Conservation (phyloP, 2,329 filamentous ascomycete genomes). For the Verticillium klebahnii region DNA sequence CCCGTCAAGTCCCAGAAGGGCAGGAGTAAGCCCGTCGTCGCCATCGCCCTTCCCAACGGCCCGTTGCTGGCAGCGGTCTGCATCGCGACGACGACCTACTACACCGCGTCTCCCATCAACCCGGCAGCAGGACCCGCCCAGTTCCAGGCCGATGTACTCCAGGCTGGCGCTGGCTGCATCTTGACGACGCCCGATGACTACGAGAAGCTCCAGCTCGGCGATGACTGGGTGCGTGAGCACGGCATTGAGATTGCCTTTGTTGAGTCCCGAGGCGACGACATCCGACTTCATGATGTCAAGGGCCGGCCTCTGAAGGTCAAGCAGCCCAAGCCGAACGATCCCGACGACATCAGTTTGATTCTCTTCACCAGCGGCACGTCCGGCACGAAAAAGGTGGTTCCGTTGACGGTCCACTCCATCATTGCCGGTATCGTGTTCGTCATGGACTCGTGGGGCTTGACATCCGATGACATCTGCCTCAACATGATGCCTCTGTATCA, state of each 20-base stretch:
- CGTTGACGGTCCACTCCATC: slow-evolving; percentile 45
- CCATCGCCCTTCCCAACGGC: slow-evolving; percentile 49
- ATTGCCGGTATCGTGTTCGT: slow-evolving; percentile 46
- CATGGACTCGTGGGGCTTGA: slow-evolving; percentile 48
- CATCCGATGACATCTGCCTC: slow-evolving; percentile 41
- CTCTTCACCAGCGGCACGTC: slow-evolving; percentile 55
- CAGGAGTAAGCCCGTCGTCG: slow-evolving; percentile 36
- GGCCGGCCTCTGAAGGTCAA: slow-evolving; percentile 10
- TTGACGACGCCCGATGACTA: slow-evolving; percentile 37
- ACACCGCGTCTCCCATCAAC: slow-evolving; percentile 48
- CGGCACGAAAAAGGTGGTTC: slow-evolving; percentile 55
- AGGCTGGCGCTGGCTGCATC: slow-evolving; percentile 40
- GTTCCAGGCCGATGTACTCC: slow-evolving; percentile 43
- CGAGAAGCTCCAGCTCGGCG: slow-evolving; percentile 29
- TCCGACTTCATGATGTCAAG: slow-evolving; percentile 20
- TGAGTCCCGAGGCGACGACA: slow-evolving; percentile 29
- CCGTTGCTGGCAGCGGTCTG: slow-evolving; percentile 45
- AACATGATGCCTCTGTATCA: slow-evolving; percentile 43
- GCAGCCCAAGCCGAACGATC: slow-evolving; percentile 28
- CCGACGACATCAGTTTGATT: slow-evolving; percentile 44
- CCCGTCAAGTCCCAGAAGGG: slow-evolving; percentile 12
- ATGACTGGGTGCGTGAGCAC: slow-evolving; percentile 20
- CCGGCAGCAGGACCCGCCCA: slow-evolving; percentile 43
- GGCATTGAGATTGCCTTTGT: slow-evolving; percentile 34
- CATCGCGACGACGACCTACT: slow-evolving; percentile 43